Evolutionary conservation across 495 filamentous ascomycete species (phyloP), one percentile per base, ranked within the genome.

Genomic region (Chaetomidium leptoderma): DNA sequence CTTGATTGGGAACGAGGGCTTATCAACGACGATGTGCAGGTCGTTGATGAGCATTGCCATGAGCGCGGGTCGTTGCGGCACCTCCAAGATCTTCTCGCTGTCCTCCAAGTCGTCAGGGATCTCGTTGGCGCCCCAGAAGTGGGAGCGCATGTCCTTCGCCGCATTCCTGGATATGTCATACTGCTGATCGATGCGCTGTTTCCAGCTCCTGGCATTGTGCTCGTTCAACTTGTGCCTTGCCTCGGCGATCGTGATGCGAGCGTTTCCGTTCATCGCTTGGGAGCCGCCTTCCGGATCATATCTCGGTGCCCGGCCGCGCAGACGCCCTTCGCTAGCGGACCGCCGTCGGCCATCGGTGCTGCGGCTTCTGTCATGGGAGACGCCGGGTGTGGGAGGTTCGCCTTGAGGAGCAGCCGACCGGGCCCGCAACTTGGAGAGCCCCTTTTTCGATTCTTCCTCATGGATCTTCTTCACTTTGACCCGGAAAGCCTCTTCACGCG

Each of bases 141-240:
- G 72, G 24, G 83, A 81, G 19, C 91, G 82, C 24, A 95, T 79
- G 58, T 96, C 90, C 60, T 84, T 86, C 71, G 95, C 89, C 6
- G 83, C 82, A 7, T 82, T 79, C 39, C 79, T 86, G 53, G 92
- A 84, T 49, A 86, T 82, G 32, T 76, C 72, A 61, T 90, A 80
- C 24, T 86, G 83, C 53, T 79, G 78, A 64, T 96, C 91, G 44
- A 99, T 96, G 35, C 92, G 85, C 58, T 83, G 85, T 71, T 93
- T 96, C 93, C 93, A 99, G 44, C 86, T 90, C 65, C 87, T 85
- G 3, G 93, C 83, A 71, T 97, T 95, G 64, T 92, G 83, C 45
- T 83, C 73, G 55, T 92, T 78, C 16, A 99, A 79, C 55, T 80
- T 87, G 44, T 85, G 77, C 74, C 81, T 82, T 13, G 95, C 95